phyloP scores from a whole-genome alignment of 2,329 filamentous ascomycete genomes.

The Neonectria faginata region DNA sequence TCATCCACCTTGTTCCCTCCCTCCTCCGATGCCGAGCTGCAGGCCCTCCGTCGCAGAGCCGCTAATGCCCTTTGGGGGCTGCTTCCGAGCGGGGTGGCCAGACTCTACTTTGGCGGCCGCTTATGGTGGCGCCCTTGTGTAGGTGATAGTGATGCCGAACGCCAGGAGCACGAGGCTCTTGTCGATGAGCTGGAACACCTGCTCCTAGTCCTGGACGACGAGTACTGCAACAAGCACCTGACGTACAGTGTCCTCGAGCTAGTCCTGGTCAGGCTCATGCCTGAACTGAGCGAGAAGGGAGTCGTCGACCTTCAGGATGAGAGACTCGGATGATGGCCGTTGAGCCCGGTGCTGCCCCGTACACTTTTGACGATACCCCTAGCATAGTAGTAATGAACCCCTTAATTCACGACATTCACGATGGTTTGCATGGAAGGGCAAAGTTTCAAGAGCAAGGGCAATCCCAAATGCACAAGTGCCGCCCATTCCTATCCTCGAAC shows the following conservation, averaged over 20 bases:
- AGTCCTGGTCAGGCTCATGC: conserved; percentile 82
- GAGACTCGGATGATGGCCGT: conserved; percentile 61
- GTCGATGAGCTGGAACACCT: conserved; percentile 72
- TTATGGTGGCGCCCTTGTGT: conserved; percentile 42
- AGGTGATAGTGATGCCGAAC: conserved; percentile 36
- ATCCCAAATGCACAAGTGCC: conserved; percentile 45
- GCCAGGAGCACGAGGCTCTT: conserved; percentile 54
- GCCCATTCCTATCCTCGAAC: conserved; percentile 41
- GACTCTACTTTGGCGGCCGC: conserved; percentile 63
- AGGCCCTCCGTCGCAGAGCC: conserved; percentile 73
- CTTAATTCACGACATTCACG: conserved; percentile 13
- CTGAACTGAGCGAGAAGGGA: conserved; percentile 81
- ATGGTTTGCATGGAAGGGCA: background rate
- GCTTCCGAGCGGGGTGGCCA: conserved; percentile 60
- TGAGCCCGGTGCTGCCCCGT: background rate
- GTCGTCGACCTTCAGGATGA: conserved; percentile 80
- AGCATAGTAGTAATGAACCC: conserved; percentile 24
- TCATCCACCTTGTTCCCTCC: conserved; percentile 71
- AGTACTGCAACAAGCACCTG: conserved; percentile 93
- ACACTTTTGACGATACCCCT: conserved; percentile 38
- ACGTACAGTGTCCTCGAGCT: conserved; percentile 86
- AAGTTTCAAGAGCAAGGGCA: conserved; percentile 38
- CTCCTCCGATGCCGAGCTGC: conserved; percentile 68
- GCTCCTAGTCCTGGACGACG: conserved; percentile 81
- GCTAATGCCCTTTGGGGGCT: conserved; percentile 68